Base-by-base conservation (phyloP, 2,329 filamentous ascomycete species). In the Exophiala oligosperma region DNA sequence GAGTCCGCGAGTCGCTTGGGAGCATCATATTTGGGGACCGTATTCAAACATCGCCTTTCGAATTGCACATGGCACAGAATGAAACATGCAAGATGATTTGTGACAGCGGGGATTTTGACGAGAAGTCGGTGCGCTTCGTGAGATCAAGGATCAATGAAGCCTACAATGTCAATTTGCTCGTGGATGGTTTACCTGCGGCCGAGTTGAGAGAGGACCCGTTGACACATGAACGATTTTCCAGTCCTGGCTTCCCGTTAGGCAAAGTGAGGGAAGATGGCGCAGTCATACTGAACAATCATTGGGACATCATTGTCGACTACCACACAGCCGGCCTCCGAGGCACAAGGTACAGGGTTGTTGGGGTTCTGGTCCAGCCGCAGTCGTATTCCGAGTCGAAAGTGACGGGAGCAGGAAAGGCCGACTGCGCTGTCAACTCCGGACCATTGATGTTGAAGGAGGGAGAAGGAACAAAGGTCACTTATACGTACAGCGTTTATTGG, bases 11-110 rank as follows among this genome's bases (percentile, higher is more conserved):
- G 77, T 94, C 90, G 64, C 76, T 99, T 63, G 94, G 94, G 24
- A 97, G 93, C 79, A 99, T 99, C 71, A 77, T 99, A 52, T 99
- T 99, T 68, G 94, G 94, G 66, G 94, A 99, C 76, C 86, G 94
- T 56, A 99, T 99, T 77, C 91, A 91, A 77, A 96, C 91, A n/a
- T 97, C 93, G 37, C 91, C 93, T 0, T 96, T 96, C 70, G 86
- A 96, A 70, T 79, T 97, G 60, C 84, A 85, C 66, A 97, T 99
- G 92, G 85, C 77, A 55, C 79, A 85, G 62, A 94, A 99, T 72
- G 90, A 97, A 74, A 87, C 87, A 0, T 99, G 94, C 79, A 94
- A 93, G 73, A 74, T 82, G 14, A 80, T 96, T 2, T 99, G 94
- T 74, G 77, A 81, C 28, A 80, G 83, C 43, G 81, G 82, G 41